Base-by-base conservation (phyloP, 768 basidiomycete genomes). In the Leccinum incarnatum region DNA sequence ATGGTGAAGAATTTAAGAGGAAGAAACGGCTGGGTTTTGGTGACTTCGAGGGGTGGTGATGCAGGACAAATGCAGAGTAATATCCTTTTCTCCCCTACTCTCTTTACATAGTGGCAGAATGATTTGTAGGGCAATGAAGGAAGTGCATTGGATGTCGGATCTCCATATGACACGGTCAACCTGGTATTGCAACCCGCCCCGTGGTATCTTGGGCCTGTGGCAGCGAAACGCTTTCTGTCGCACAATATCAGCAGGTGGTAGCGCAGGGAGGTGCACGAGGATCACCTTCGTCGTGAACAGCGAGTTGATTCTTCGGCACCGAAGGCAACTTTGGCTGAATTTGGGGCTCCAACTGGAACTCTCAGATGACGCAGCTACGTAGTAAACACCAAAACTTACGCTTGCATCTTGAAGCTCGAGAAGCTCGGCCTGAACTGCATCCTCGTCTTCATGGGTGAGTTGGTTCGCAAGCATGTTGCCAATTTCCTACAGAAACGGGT, bases 371-470 rank as follows among this genome's bases (percentile, higher is more conserved):
- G 53, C 36, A 30, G 6, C n/a, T 29, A 12, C 4, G 32, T 32
- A 10, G 14, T 55, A 23, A 34, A 53, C 36, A 12, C 50, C 30
- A 46, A 52, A 54, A 75, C 86, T 58, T 52, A 91, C 88, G 56
- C 81, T 74, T 64, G 85, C 84, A 15, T 72, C 76, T 70, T 95
- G 85, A 12, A 99, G 74, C 53, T 80, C 78, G 27, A 74, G 76
- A 27, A 99, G 77, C 70, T 99, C 97, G 5, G 78, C 79, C 69
- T 95, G 92, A 0, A 99, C 96, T 15, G 87, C 89, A 45, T 97
- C 95, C 69, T 99, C 97, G 49, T 99, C 97, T 48, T 96, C 95
- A 12, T 87, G 70, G 1, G 89, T 88, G 60, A 99, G 80, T 45
- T 79, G 86, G 63, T 88, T 93, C 51, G 88, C 82, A 21, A 99